These are phyloP conservation scores for Hygrophorus pudorinus DNA, from an alignment of 768 basidiomycete species.

Conservation along the genomic window DNA sequence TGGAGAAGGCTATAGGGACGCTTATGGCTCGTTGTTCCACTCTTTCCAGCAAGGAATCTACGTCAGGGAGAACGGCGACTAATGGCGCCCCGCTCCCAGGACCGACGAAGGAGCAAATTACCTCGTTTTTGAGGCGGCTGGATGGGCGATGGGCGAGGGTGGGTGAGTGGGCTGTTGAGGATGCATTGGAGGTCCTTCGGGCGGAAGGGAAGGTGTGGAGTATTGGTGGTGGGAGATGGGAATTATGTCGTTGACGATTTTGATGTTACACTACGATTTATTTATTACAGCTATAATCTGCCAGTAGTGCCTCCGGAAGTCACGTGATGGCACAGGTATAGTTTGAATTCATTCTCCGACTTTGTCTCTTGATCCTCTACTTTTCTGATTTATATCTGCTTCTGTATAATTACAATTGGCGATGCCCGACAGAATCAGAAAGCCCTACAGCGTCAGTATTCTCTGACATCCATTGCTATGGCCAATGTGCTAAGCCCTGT, in stretches of 20 bases:
- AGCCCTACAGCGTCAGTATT: conserved; percentile 32
- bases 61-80: not conserved
- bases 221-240: conserved; percentile 29
- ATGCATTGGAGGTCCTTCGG: conserved; percentile 42
- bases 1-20: conserved; percentile 34
- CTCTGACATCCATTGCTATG: not conserved
- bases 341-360: conserved; percentile 3
- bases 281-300: too few relatives aligned
- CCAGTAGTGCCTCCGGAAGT: too few relatives aligned
- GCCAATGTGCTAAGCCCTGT: not conserved
- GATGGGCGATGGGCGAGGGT: conserved; percentile 62
- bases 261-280: too few relatives aligned
- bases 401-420: conserved; percentile 11
- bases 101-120: conserved; percentile 35
- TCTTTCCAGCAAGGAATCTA: conserved; percentile 5
- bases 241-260: conserved; percentile 18
- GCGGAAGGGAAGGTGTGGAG: conserved; percentile 28
- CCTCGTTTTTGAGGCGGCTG: conserved; percentile 29
- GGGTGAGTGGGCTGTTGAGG: conserved; percentile 54
- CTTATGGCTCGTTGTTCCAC: conserved; percentile 16
- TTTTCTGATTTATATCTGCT: conserved; percentile 1
- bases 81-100: conserved; percentile 14
- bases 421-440: conserved; percentile 22
- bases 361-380: conserved; percentile 3
- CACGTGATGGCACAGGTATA: not conserved